Evolutionary conservation across 805 yeast genomes (phyloP).

Genomic region (Saccharomycopsis lassenensis): DNA sequence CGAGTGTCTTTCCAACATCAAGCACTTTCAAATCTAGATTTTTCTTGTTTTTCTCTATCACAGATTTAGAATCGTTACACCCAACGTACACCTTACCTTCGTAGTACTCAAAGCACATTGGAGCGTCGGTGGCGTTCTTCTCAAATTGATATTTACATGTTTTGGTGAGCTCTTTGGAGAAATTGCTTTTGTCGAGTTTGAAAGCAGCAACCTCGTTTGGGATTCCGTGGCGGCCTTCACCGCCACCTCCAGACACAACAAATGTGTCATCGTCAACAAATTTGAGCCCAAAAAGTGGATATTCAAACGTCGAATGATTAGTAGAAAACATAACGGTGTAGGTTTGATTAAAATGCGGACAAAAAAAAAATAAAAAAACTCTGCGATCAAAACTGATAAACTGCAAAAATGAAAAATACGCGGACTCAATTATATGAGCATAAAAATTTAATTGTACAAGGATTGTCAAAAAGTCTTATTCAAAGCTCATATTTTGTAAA

Average conservation of each 20-base stretch:
- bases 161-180: slow-evolving; percentile 8
- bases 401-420: no score
- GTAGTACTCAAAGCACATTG: slow-evolving; percentile 49
- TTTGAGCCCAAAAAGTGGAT: slow-evolving; percentile 73
- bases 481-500: no score
- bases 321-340: no score
- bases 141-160: slow-evolving; percentile 5
- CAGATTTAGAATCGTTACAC: slow-evolving; percentile 55
- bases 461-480: no score
- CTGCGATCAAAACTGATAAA: no score
- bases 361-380: no score
- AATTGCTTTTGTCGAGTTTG: slow-evolving; percentile 7
- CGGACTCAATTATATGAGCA: no score
- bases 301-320: slow-evolving; percentile 43
- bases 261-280: slow-evolving; percentile 51
- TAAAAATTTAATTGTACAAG: no score
- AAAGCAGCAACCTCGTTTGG: slow-evolving; percentile 51
- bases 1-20: slow-evolving; percentile 21
- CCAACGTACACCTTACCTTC: slow-evolving; percentile 51
- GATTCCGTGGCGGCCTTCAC: slow-evolving; percentile 86
- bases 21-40: slow-evolving; percentile 36
- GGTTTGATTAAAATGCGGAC: no score
- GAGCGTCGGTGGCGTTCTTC: slow-evolving; percentile 46
- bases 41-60: slow-evolving; percentile 31
- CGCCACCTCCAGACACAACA: slow-evolving; percentile 89